Conservation (phyloP, 2,329 filamentous ascomycete genomes). For the Colletotrichum sp. region DNA sequence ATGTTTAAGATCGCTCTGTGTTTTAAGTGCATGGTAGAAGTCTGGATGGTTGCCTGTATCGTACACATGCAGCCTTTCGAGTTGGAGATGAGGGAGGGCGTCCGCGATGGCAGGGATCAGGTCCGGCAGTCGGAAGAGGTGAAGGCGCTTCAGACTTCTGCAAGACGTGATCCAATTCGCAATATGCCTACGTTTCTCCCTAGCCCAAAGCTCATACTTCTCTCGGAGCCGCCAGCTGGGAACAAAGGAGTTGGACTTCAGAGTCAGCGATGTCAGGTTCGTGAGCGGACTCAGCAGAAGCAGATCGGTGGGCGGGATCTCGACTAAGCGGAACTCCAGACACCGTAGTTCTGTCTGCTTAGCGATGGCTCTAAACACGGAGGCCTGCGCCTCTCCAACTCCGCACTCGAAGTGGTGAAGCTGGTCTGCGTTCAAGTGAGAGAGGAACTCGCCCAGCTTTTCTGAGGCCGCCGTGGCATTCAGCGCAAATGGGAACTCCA, state of each 20-base stretch:
- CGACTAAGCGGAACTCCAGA: not conserved
- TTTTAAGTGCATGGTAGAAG: not conserved
- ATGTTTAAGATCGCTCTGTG: not conserved
- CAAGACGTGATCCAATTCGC: not conserved
- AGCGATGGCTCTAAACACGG: not conserved
- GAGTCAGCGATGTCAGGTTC: not conserved
- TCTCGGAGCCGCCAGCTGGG: fast-evolving
- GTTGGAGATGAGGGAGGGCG: not conserved
- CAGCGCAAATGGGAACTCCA: not conserved
- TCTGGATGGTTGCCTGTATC: not conserved
- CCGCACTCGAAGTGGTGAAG: not conserved
- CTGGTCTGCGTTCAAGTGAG: not conserved
- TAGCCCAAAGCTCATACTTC: not conserved
- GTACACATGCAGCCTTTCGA: not conserved
- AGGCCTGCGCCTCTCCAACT: not conserved
- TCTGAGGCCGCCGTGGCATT: not conserved
- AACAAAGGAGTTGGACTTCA: not conserved
- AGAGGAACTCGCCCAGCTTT: not conserved
- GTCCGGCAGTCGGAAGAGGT: not conserved
- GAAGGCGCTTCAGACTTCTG: not conserved
- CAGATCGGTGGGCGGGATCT: not conserved
- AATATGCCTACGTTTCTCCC: not conserved
- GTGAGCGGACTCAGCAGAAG: not conserved
- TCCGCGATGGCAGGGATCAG: not conserved
- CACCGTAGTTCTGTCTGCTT: not conserved